phyloP scores from a whole-genome alignment of 306 rosid genomes.

The Trifolium dubium region DNA sequence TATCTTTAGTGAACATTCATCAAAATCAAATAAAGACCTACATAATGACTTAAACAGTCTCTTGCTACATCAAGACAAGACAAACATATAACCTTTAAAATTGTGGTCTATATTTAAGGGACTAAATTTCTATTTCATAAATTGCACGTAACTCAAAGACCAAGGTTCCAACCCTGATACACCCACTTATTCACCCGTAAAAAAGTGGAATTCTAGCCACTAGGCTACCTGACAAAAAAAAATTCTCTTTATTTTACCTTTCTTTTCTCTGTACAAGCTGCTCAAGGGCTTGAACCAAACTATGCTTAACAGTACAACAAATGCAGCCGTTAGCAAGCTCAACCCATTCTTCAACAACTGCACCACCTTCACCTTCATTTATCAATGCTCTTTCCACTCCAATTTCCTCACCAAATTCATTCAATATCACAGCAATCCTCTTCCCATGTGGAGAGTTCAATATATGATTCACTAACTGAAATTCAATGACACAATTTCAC shows the following conservation, averaged over 20 bases:
- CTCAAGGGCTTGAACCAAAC: slow-evolving; percentile 93
- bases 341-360: slow-evolving; percentile 96
- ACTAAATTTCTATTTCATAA: no score
- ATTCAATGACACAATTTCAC: slow-evolving; percentile 4
- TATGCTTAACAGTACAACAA: slow-evolving; percentile 91
- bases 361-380: slow-evolving; percentile 91
- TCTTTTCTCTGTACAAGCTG: slow-evolving; percentile 91
- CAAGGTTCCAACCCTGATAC: no score
- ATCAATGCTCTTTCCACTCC: slow-evolving; percentile 98
- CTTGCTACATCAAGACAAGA: no score
- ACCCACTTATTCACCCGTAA: no score
- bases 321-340: slow-evolving; percentile 94
- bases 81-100: no score
- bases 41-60: no score
- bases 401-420: slow-evolving; percentile 96
- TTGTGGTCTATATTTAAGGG: no score
- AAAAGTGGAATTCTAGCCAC: no score
- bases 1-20: no score
- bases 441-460: slow-evolving; percentile 84
- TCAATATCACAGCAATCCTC: slow-evolving; percentile 91
- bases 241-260: slow-evolving; percentile 49
- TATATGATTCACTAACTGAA: slow-evolving; percentile 84
- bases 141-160: no score
- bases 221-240: no score
- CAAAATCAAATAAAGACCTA: no score